phyloP scores from a whole-genome alignment of 116 monocot species.

The Zostera marina region DNA sequence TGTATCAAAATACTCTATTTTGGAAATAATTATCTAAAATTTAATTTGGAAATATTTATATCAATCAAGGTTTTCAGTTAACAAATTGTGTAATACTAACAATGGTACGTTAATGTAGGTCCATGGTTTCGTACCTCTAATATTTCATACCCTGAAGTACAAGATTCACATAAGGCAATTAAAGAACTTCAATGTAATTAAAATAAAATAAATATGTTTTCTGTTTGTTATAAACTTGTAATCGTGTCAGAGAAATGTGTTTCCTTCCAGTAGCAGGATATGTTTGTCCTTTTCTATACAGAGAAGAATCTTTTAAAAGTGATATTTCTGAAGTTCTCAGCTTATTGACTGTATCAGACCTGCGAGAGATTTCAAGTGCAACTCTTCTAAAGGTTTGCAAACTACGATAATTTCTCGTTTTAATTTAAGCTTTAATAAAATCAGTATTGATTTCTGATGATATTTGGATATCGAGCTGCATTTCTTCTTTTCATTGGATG shows the following conservation, averaged over 20 bases:
- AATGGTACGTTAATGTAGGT: constrained; percentile 20
- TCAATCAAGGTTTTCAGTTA: neutral
- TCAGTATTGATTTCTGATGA: neutral
- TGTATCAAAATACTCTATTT: no score
- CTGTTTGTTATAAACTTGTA: neutral
- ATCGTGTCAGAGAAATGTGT: neutral
- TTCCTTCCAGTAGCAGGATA: constrained; percentile 54
- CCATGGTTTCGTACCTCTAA: constrained; percentile 80
- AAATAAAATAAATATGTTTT: neutral
- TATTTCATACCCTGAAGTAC: constrained; percentile 60
- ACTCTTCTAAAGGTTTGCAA: constrained; percentile 36
- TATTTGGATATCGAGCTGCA: neutral
- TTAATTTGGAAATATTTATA: no score
- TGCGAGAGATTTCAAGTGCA: constrained; percentile 33
- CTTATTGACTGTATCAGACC: constrained; percentile 43
- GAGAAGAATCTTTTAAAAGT: constrained; percentile 10
- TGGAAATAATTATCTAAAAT: no score
- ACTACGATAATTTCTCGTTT: neutral
- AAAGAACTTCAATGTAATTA: constrained; percentile 54
- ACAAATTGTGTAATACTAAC: neutral
- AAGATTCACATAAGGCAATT: constrained; percentile 38
- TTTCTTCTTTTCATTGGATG: neutral
- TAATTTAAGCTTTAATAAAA: neutral
- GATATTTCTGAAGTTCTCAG: constrained; percentile 53
- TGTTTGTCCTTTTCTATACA: constrained; percentile 22